These are phyloP conservation scores for Salvia hispanica DNA, from an alignment of 257 asterid species.

Conservation along the genomic window DNA sequence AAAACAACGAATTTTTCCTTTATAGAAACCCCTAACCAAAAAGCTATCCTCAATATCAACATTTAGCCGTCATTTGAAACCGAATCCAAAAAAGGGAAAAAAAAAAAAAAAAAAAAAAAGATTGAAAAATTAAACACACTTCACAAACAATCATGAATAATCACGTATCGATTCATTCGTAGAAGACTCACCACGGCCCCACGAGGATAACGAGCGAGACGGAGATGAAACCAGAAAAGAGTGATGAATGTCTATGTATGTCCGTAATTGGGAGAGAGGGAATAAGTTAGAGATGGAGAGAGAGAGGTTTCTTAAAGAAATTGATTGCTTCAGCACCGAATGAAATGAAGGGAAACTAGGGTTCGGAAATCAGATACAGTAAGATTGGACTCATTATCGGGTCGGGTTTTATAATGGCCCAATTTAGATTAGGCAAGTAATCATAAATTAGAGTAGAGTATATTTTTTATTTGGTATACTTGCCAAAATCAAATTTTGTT, in stretches of 20 bases:
- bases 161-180: slow-evolving; percentile 5
- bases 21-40: not conserved
- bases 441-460: too few relatives aligned
- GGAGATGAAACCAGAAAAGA: slow-evolving; percentile 1
- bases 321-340: not conserved
- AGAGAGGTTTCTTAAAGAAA: slow-evolving; percentile 9
- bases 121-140: slow-evolving; percentile 1
- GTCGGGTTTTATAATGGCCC: slow-evolving; percentile 23
- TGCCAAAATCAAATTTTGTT: too few relatives aligned
- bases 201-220: slow-evolving; percentile 16
- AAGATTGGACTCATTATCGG: slow-evolving; percentile 13
- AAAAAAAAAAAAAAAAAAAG: too few relatives aligned
- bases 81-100: slow-evolving; percentile 11
- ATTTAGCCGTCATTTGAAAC: not conserved
- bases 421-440: too few relatives aligned
- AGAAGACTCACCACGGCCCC: slow-evolving; percentile 17
- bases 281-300: not conserved
- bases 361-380: slow-evolving; percentile 18
- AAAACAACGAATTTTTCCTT: not conserved
- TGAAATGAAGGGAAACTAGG: slow-evolving; percentile 32
- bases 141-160: slow-evolving; percentile 25
- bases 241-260: not conserved
- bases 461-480: too few relatives aligned
- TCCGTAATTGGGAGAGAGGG: not conserved
- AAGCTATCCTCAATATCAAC: not conserved